Base-by-base conservation (phyloP, 768 basidiomycete species). In the Boletus eberwhitei region DNA sequence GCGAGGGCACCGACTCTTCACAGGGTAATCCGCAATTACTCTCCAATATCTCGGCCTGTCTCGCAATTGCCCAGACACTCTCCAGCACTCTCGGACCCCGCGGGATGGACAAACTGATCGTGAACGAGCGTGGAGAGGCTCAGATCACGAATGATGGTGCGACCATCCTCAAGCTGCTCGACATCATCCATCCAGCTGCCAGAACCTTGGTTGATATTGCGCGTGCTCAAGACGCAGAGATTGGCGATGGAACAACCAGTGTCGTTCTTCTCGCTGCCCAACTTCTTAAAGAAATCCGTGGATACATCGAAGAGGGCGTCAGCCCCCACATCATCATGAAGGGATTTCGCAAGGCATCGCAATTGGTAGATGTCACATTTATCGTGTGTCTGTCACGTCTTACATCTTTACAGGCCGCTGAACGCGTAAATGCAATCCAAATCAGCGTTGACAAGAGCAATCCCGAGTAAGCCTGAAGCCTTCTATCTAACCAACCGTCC, bases 121-220 rank as follows among this genome's bases (percentile, higher is more conserved):
- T 98, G 2, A 87, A 87, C 57, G 88, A 91, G 55, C 84, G 94
- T 53, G 96, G 97, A 47, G 89, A 95, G 57, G 93, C 97, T 9
- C 96, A 97, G 76, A 99, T 99, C 68, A 98, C 97, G 21, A 99
- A 99, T 73, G 97, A 99, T 82, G 97, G 97, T 54, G 97, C 97
- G 35, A 99, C 97, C 57, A 97, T 99, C 69, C 79, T 99, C 67
- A 96, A 97, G 73, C 80, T 99, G 56, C 83, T 99, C 58, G 97
- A 99, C 60, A 95, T 99, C 69, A 88, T 99, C 2, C 97, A 99
- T 72, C 97, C 97, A 44, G 96, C 97, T 52, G 97, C 97, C 21
- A 84, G 92, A 67, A 96, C 94, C n/a, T 78, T 99, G 54, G 97
- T 98, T 44, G 97, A 99, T 66, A 98, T 98, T 68, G 97, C 94